Base-by-base conservation (phyloP, 2,329 filamentous ascomycete genomes). In the Neonectria faginata region DNA sequence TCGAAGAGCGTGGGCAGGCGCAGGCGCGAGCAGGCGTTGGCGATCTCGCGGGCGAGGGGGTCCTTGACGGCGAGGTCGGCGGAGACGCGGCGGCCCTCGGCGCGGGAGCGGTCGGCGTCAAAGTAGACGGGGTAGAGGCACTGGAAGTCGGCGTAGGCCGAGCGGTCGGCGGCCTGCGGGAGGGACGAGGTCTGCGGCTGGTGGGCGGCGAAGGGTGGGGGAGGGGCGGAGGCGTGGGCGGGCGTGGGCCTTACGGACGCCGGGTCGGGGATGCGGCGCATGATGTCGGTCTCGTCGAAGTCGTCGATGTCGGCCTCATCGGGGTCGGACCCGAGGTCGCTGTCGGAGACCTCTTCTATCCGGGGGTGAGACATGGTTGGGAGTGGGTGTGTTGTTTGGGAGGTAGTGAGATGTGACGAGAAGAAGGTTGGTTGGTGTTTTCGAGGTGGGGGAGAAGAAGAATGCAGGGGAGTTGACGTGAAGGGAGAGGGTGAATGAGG, bases 61-160 rank as follows among this genome's bases (percentile, higher is more conserved):
- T 95, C 97, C 62, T 84, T 77, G 5, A 97, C 92, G 1, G 94
- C 95, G 7, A 93, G 85, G 55, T 87, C 82, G 57, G 85, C 81
- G 55, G 88, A 82, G 9, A 98, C 94, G 72, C 94, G 91, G 16
- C 96, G 89, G 41, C 96, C 96, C 74, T 97, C 86, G 62, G 90
- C 89, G 62, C 94, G 89, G 45, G 88, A 87, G 55, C 92, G 89
- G 25, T 84, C 83, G 69, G 86, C 86, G 84, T 97, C 95, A 76
- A 99, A 99, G 86, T 99, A 99, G 64, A 98, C 83, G 0, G 96
- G 95, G 82, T 99, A 99, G 27, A 99, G 85, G 80, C 93, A 95
- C 79, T 96, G 92, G 83, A 90, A 97, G 80, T 89, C 83, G 76
- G 91, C 92, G 79, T 93, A 91, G 72, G 84, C 81, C 69, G 82